Base-by-base conservation (phyloP, 352 stramenopile genomes). In the Pythium diclinum region DNA sequence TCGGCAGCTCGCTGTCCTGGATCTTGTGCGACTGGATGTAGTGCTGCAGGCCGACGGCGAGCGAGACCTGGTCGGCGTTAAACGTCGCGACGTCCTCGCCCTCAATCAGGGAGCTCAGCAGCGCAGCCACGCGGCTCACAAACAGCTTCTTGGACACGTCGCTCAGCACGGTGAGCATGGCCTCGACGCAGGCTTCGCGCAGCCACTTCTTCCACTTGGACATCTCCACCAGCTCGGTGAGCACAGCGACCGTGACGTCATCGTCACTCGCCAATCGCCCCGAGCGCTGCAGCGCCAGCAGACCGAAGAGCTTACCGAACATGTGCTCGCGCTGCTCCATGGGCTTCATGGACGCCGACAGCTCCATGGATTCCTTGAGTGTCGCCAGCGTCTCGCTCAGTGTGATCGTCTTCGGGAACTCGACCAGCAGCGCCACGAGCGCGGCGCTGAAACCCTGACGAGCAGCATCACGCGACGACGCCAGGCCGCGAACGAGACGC, bases 311-410 rank as follows among this genome's bases (percentile, higher is more conserved):
- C 17, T 88, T 87, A 17, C 91, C 91, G 65, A 97, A 95, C 81
- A 96, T 88, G 77, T 95, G 83, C 62, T 97, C 91, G 56, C 91
- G 81, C 76, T 97, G 89, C 66, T 97, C 91, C 82, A 95, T 93
- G 59, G 86, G 85, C 68, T 96, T 97, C 85, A 97, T 95, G 60
- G 76, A 86, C 52, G 72, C 76, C 49, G 82, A 81, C 32, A 92
- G 74, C 65, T 95, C 73, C 85, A 95, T 96, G 57, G 87, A 72
- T 5, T 91, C 80, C 25, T 71, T 70, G 54, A 95, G 66, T 54
- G 92, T 65, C 25, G 74, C 65, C 28, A 89, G 75, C 40, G 91
- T 81, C 48, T 80, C 75, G 32, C 72, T 63, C 19, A 94, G 59
- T 28, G 74, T 40, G 10, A 87, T 42, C 11, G 75, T 57, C 54